Conservation (phyloP, 2,329 filamentous ascomycete species). For the Scedosporium aurantiacum region DNA sequence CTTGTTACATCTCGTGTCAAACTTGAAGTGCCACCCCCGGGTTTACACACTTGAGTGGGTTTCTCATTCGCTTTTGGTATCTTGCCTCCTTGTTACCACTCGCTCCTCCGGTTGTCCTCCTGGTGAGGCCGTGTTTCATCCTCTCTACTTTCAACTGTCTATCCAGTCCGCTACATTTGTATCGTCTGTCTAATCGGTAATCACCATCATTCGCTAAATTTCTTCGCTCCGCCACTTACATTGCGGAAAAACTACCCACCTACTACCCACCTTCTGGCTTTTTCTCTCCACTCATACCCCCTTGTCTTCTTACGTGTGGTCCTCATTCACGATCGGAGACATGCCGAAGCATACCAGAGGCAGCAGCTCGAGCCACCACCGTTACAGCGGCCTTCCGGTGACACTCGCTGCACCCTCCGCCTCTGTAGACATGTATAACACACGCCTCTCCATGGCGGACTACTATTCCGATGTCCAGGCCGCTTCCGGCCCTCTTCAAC, state of each 20-base stretch:
- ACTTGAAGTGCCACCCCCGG: neutral
- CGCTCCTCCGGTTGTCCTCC: neutral
- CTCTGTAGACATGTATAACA: constrained; percentile 29
- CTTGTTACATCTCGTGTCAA: neutral
- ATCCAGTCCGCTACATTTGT: neutral
- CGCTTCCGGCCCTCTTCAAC: constrained; percentile 21
- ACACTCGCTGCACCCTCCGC: constrained; percentile 26
- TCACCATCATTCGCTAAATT: neutral
- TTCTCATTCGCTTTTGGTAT: neutral
- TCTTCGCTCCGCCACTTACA: neutral
- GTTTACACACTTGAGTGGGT: neutral
- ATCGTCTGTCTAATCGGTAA: neutral
- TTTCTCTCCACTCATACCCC: neutral
- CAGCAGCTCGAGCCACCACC: constrained; percentile 20
- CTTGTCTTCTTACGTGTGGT: neutral
- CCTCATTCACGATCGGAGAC: constrained; percentile 12
- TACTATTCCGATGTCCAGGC: constrained; percentile 23
- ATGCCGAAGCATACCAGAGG: constrained; percentile 36
- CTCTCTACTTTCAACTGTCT: neutral
- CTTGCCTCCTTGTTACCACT: neutral
- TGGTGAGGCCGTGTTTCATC: neutral
- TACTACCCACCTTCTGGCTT: neutral
- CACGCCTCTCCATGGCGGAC: constrained; percentile 26
- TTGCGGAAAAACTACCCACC: too few species aligned
- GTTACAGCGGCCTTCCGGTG: constrained; percentile 23